Evolutionary conservation across 116 monocot species (phyloP), one percentile per base, ranked within the genome.

Genomic region (Posidonia oceanica): DNA sequence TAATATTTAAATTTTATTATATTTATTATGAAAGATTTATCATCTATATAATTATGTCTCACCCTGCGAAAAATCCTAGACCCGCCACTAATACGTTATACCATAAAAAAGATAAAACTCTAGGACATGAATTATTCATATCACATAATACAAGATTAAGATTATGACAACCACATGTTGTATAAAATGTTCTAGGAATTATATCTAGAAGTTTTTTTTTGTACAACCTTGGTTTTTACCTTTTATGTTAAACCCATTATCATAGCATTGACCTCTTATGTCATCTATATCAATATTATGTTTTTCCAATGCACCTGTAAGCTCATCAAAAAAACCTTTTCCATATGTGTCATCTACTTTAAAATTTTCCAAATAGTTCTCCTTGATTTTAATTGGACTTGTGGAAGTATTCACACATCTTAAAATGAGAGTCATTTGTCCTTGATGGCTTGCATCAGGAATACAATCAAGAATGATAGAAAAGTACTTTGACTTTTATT

Each of bases 151-250:
- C 21, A 18, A 61, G 21, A 61, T 61, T 61, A 61, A 61, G 61
- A 61, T 22, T 61, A 61, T 61, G 61, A 61, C 18, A 4, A 61
- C n/a, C 61, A 36, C 61, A 61, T 3, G n/a, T 11, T 3, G 61
- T 61, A n/a, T 61, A 61, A 36, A 61, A 61, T 18, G 61, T 3
- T 61, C 61, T 61, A 61, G 3, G 61, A 61, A 20, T 61, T n/a
- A 61, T 61, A 16, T 61, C 61, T 22, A 61, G 18, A 22, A 61
- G 61, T 61, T 1, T 61, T 11, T 11, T 36, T 61, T 61, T 61
- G 61, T 22, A 61, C 61, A 29, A 18, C 61, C 61, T 20, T 61
- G 18, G 21, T 61, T 22, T 22, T 61, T 61, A 16, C 61, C 61
- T 61, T 61, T 20, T n/a, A 61, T 21, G 18, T 61, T 61, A 61